Conservation (phyloP, 1,284 basidiomycete genomes). For the Pascua guehoae region DNA sequence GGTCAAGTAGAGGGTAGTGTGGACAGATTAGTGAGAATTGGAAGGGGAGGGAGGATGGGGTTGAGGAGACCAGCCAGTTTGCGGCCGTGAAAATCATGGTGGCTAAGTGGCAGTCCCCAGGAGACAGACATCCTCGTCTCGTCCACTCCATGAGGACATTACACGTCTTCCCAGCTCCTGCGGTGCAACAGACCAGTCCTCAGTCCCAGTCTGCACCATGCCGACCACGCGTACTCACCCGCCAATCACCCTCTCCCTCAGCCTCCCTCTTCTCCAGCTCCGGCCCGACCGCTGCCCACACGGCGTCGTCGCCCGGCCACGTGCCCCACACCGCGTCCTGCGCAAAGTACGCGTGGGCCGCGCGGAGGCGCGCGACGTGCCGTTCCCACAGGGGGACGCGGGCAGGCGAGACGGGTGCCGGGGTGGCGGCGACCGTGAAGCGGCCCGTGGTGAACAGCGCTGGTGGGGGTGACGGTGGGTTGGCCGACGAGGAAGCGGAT, state of each 20-base stretch:
- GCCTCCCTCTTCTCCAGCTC: slow-evolving; percentile 15
- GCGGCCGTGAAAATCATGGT: too few species aligned
- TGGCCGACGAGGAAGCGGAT: too few species aligned
- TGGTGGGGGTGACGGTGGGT: not conserved
- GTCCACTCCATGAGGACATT: too few species aligned
- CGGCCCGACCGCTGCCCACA: slow-evolving; percentile 21
- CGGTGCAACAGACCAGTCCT: not conserved
- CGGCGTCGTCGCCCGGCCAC: slow-evolving; percentile 27
- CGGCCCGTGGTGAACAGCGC: slow-evolving; percentile 40
- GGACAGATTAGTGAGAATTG: too few species aligned
- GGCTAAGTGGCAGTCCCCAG: too few species aligned
- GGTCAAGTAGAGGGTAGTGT: too few species aligned
- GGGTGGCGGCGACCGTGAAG: slow-evolving; percentile 23
- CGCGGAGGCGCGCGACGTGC: slow-evolving; percentile 32
- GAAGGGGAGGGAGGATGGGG: too few species aligned
- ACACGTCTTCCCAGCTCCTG: too few species aligned
- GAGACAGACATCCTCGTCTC: too few species aligned
- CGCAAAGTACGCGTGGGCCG: slow-evolving; percentile 32
- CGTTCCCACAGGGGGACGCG: slow-evolving; percentile 28
- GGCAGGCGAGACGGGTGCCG: slow-evolving; percentile 4
- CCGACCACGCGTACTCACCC: slow-evolving; percentile 22
- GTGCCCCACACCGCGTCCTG: slow-evolving; percentile 24
- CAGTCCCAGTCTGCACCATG: not conserved
- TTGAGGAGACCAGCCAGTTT: too few species aligned
- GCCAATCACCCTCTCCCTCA: slow-evolving; percentile 27